These are phyloP conservation scores for Erigeron canadensis DNA, from an alignment of 129 eudicot genomes.

Conservation along the genomic window DNA sequence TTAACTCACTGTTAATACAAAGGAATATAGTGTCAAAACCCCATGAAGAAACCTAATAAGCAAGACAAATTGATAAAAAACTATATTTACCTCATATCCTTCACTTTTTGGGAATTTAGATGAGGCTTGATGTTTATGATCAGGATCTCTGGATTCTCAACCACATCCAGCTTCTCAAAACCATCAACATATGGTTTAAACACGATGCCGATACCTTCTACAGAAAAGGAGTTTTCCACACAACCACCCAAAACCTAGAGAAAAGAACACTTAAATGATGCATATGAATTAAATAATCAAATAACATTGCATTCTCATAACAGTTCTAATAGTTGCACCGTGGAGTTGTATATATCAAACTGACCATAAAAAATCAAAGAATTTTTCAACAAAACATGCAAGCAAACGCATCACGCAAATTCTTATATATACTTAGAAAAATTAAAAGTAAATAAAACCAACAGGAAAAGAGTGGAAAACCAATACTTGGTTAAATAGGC, in stretches of 20 bases:
- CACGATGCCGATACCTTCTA: not conserved
- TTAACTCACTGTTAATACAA: not conserved
- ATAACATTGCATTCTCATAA: not conserved
- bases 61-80: not conserved
- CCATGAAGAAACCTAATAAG: not conserved
- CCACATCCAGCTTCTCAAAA: not conserved
- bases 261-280: not conserved
- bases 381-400: not conserved
- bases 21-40: not conserved
- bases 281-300: not conserved
- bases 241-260: not conserved
- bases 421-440: not conserved
- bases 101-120: too few species aligned
- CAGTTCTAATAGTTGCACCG: not conserved
- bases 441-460: not conserved
- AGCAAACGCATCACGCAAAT: not conserved
- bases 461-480: too few species aligned
- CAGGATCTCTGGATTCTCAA: not conserved
- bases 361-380: not conserved
- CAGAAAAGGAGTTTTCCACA: not conserved
- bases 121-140: too few species aligned
- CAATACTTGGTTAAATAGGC: too few species aligned
- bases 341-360: not conserved
- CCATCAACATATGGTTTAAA: not conserved
- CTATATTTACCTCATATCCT: not conserved